Base-by-base conservation (phyloP, 495 filamentous ascomycete genomes). In the Neurospora hispaniola region DNA sequence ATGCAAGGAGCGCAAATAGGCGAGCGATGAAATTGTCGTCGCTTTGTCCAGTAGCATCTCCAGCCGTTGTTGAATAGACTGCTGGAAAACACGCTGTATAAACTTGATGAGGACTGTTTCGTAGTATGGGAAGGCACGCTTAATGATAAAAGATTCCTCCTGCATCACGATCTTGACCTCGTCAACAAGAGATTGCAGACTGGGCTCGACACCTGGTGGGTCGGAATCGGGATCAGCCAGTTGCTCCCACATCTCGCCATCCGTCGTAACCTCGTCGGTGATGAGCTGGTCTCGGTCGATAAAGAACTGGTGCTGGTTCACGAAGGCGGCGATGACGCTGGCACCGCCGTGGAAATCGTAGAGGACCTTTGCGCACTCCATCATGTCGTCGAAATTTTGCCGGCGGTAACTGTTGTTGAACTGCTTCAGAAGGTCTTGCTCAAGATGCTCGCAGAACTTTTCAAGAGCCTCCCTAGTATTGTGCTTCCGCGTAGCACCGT, bases 271-370 rank as follows among this genome's bases (percentile, higher is more conserved):
- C 79, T 99, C 95, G 74, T 98, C 96, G 0, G 93, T 94, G 20
- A 97, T 90, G 73, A 97, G 84, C 76, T 96, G 92, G 78, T 91
- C 93, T 18, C 93, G 86, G 76, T 98, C 94, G 76, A 99, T 98
- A 83, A 99, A 99, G 82, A 98, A 98, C 78, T 97, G 91, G 83
- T 98, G 96, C 81, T 99, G 96, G 81, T 99, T 99, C 76, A 99
- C 95, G 79, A 97, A 99, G 68, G 94, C 85, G 40, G 91, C 94
- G 77, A 98, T 94, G 69, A 97, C 96, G 82, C 93, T 97, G 69
- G 92, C 88, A 42, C 96, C 96, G 41, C 93, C 93, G 82, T 94
- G 97, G 86, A 99, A 99, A 84, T 98, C 96, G 78, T 95, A 87
- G 74, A 99, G 85, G 43, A 97, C 96, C 72, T 91, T 93, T 27